These are phyloP conservation scores for Nakaseomyces kungkrabaensis DNA, from an alignment of 1,139 yeast species.

Conservation along the genomic window DNA sequence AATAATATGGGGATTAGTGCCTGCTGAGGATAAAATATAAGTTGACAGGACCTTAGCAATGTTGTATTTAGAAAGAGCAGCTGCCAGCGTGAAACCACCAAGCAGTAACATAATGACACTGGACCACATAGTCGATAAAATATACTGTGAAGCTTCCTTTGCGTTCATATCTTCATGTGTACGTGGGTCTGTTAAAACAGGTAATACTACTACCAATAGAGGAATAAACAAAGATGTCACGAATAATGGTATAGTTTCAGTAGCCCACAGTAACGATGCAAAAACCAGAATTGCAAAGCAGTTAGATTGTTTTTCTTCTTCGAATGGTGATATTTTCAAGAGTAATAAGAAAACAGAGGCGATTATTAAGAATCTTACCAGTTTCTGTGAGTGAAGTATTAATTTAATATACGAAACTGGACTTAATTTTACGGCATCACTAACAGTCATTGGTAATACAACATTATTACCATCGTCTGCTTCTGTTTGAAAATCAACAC, in stretches of 20 bases:
- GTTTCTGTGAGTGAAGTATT: background rate
- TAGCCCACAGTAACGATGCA: constrained; percentile 84
- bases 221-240: constrained; percentile 80
- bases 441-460: background rate
- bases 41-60: constrained; percentile 82
- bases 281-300: constrained; percentile 76
- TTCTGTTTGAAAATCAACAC: constrained; percentile 1
- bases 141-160: constrained; percentile 60
- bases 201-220: constrained; percentile 60
- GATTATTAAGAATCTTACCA: constrained; percentile 39
- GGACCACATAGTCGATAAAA: constrained; percentile 86
- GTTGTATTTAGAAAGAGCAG: constrained; percentile 83
- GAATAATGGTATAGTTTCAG: constrained; percentile 83
- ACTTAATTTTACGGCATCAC: constrained; percentile 2
- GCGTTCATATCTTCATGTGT: constrained; percentile 46
- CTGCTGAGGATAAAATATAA: constrained; percentile 67
- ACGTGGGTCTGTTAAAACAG: constrained; percentile 52
- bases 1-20: constrained; percentile 72
- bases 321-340: constrained; percentile 48
- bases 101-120: constrained; percentile 79
- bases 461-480: constrained; percentile 2
- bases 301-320: constrained; percentile 59
- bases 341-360: constrained; percentile 38
- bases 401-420: background rate
- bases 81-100: constrained; percentile 92